These are phyloP conservation scores for Fistulifera pelliculosa DNA, from an alignment of 108 stramenopile genomes.

Conservation along the genomic window DNA sequence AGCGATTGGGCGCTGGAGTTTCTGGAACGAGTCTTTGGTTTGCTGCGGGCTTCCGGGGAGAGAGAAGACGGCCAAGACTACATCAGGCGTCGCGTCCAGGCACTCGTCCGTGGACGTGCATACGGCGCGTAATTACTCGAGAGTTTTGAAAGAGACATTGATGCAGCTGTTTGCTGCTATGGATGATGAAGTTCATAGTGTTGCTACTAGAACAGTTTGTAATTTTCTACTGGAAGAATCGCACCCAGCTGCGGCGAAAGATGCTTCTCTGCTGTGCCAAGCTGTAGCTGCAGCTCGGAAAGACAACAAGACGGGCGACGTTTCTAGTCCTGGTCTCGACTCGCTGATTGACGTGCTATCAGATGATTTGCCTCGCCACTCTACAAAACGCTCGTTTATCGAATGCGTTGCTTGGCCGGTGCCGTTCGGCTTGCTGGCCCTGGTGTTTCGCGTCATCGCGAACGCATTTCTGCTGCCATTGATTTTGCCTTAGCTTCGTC, in stretches of 20 bases:
- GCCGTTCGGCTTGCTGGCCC: conserved; percentile 61
- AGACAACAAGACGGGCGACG: conserved; percentile 1
- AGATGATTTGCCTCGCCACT: conserved; percentile 54
- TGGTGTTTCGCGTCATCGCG: conserved; percentile 41
- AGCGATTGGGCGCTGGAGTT: conserved; percentile 77
- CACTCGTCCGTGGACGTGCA: conserved; percentile 75
- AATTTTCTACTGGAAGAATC: conserved; percentile 71
- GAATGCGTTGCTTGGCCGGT: conserved; percentile 71
- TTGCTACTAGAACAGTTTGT: conserved; percentile 50
- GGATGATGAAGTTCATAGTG: conserved; percentile 50
- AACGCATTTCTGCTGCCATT: conserved; percentile 41
- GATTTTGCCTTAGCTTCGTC: conserved; percentile 47
- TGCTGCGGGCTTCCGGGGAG: conserved; percentile 74
- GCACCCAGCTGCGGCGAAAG: conserved; percentile 69
- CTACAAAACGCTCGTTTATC: conserved; percentile 65
- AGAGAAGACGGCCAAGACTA: conserved; percentile 68
- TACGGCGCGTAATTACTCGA: conserved; percentile 63
- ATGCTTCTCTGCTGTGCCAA: conserved; percentile 63
- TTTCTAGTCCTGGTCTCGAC: conserved; percentile 61
- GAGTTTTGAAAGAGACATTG: conserved; percentile 71
- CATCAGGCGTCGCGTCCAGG: conserved; percentile 51
- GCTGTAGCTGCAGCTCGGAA: conserved; percentile 55
- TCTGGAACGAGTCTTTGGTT: conserved; percentile 73
- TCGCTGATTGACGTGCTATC: conserved; percentile 56
- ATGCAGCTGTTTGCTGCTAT: conserved; percentile 70